Evolutionary conservation across 73 alveolate genomes (phyloP).

Genomic region (Paramecium octaurelia): DNA sequence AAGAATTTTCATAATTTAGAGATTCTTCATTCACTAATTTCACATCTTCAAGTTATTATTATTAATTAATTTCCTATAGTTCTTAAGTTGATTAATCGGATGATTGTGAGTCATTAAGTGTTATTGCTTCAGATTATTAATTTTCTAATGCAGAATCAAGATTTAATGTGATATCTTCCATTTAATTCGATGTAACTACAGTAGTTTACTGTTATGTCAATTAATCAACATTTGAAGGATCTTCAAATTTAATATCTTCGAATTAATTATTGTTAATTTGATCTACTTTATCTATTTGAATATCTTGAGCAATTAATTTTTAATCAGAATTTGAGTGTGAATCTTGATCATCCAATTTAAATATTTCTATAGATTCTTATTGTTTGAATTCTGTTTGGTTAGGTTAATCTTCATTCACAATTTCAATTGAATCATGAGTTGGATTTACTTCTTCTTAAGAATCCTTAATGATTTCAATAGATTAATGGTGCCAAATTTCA

Average conservation of each 20-base stretch:
- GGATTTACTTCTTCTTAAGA: background rate
- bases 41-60: background rate
- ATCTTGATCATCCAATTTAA: background rate
- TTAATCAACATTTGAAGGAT: background rate
- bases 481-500: background rate
- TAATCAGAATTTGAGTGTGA: background rate
- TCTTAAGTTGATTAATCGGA: background rate
- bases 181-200: background rate
- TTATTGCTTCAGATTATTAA: background rate
- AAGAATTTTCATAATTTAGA: background rate
- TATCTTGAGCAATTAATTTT: background rate
- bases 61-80: background rate
- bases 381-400: background rate
- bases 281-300: background rate
- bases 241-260: background rate
- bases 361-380: constrained; percentile 1
- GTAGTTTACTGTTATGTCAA: background rate
- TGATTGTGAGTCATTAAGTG: background rate
- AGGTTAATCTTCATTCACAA: background rate
- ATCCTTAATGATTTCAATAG: background rate
- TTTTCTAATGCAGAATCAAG: background rate
- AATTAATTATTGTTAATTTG: background rate
- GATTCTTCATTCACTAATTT: background rate
- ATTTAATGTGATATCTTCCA: background rate
- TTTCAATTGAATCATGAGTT: background rate